Evolutionary conservation across 179 eudicot species (phyloP).

Genomic region (Actinidia polygama): DNA sequence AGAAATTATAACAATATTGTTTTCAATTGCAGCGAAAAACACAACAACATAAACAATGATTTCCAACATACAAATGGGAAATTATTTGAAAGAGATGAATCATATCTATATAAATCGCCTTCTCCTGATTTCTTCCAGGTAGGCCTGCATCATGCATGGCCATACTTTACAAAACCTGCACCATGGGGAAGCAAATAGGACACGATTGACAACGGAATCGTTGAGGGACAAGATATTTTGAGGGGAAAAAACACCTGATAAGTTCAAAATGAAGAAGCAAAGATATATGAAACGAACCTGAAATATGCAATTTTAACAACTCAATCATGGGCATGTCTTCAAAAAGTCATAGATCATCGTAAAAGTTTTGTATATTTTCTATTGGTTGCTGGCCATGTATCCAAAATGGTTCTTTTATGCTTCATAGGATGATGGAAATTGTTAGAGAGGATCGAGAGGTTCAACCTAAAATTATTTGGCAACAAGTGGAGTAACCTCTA

Average conservation of each 20-base stretch:
- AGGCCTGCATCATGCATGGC: slow-evolving; percentile 84
- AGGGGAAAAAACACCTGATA: background rate
- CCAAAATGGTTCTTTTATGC: background rate
- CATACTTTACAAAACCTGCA: slow-evolving; percentile 86
- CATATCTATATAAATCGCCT: slow-evolving; percentile 43
- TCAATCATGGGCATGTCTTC: background rate
- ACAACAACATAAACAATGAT: no score
- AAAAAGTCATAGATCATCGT: background rate
- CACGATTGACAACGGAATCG: background rate
- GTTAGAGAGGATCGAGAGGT: no score
- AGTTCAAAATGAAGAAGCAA: background rate
- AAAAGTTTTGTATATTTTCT: background rate
- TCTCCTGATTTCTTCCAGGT: slow-evolving; percentile 94
- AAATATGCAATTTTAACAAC: background rate
- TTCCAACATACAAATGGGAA: no score
- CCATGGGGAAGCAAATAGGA: slow-evolving; percentile 15
- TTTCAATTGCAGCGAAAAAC: no score
- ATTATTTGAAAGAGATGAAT: no score
- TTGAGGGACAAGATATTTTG: no score
- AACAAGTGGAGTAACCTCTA: no score
- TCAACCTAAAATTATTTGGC: no score
- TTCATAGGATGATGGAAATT: background rate
- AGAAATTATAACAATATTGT: no score
- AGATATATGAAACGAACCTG: background rate
- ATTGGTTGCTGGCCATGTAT: background rate